phyloP scores from a whole-genome alignment of 139 green algal species.

The Tetradesmus lagerheimii region DNA sequence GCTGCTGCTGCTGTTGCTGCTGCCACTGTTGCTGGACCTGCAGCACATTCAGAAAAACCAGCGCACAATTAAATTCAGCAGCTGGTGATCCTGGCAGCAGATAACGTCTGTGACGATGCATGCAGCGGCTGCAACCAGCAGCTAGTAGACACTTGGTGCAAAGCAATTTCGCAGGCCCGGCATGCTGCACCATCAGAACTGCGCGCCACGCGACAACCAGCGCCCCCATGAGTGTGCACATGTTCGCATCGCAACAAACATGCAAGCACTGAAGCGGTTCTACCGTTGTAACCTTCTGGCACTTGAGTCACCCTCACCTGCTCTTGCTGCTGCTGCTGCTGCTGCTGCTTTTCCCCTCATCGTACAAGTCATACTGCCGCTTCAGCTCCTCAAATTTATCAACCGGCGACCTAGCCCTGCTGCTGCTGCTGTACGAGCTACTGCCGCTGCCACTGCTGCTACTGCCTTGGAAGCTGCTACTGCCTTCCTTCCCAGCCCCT shows the following conservation, averaged over 20 bases:
- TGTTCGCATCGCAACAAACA: too few relatives aligned
- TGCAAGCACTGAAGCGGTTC: too few relatives aligned
- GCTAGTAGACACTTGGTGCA: too few relatives aligned
- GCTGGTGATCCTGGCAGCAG: too few relatives aligned
- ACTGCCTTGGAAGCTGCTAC: background rate
- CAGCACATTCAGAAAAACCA: background rate
- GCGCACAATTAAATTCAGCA: too few relatives aligned
- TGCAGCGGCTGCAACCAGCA: too few relatives aligned
- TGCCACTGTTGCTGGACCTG: conserved; percentile 19
- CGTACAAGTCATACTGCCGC: conserved; percentile 15
- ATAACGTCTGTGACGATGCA: too few relatives aligned
- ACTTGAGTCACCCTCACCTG: background rate
- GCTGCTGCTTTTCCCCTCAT: background rate
- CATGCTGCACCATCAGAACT: too few relatives aligned
- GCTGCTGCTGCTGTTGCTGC: background rate
- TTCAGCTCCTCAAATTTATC: conserved; percentile 42
- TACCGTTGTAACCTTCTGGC: too few relatives aligned
- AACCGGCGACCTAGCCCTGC: background rate
- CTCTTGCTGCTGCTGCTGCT: background rate
- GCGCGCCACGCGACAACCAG: too few relatives aligned
- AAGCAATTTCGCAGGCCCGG: too few relatives aligned
- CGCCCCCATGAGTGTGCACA: too few relatives aligned
- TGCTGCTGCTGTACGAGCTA: conserved; percentile 21
- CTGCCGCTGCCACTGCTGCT: conserved; percentile 27
- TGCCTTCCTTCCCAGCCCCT: background rate